Evolutionary conservation across 2,329 filamentous ascomycete species (phyloP), one percentile per base, ranked within the genome.

Genomic region (Aureobasidium pullulans): DNA sequence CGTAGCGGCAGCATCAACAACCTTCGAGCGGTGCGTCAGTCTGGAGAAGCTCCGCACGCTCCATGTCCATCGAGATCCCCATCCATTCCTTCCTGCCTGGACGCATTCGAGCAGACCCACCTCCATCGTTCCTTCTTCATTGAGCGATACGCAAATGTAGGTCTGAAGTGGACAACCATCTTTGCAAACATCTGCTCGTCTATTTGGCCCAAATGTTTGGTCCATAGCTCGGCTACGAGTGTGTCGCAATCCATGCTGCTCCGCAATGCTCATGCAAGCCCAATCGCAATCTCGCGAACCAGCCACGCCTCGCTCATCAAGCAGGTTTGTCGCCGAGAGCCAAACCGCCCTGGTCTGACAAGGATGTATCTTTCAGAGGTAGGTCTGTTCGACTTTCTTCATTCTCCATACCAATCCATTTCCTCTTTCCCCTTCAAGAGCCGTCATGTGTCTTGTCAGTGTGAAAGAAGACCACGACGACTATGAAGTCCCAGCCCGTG

Each of bases 391-490:
- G 23, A 23, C 7, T 16, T n/a, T 37, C 16, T 32, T 34, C 49
- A 7, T 32, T 49, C 7, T 53, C 31, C 53, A 9, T 15, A 11
- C 16, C 31, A 6, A 34, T 19, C 11, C 23, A 13, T 44, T 58
- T 32, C 32, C 16, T 43, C 31, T 47, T 40, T 44, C 11, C 31
- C 43, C 10, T 5, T 19, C 6, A 11, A 28, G 4, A 15, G 28
- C 11, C 32, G 23, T 11, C 11, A 78, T 79, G 77, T 79, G 77
- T 67, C 74, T 78, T 37, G 66, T 78, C 68, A 74, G 72, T 62
- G 73, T 78, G 59, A 73, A 72, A 61, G 71, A 76, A 54, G 73
- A 75, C 58, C 36, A 39, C 36, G 75, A 78, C 44, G 69, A 73
- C 47, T 67, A 68, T 44, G 52, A 60, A 2, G 61, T 64, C 15